phyloP scores from a whole-genome alignment of 306 rosid genomes.

The cucumber (Cucumis sativus) region Cucumber_9930_V3 NC_026661.2:20648001-20648500 shows the following conservation, averaged over 20 bases:
- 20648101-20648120: neutral
- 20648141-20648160: constrained; percentile 75
- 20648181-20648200: constrained; percentile 73
- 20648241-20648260: constrained; percentile 74
- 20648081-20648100: no score
- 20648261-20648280: constrained; percentile 44
- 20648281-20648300: constrained; percentile 57
- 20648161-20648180: constrained; percentile 78
- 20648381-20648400: constrained; percentile 53
- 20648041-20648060: constrained; percentile 13
- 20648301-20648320: constrained; percentile 74
- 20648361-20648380: constrained; percentile 67
- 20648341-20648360: constrained; percentile 90
- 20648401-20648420: constrained; percentile 52
- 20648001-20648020: constrained; percentile 80
- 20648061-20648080: constrained; percentile 4
- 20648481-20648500: constrained; percentile 65
- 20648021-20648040: constrained; percentile 93
- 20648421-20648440: constrained; percentile 30
- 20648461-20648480: constrained; percentile 75
- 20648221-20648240: constrained; percentile 72
- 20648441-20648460: constrained; percentile 50
- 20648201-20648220: constrained; percentile 80
- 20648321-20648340: constrained; percentile 66
- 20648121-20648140: constrained; percentile 44